Evolutionary conservation across 345 rosid genomes (phyloP), one percentile per base, ranked within the genome.

Genomic region (Eutrema japonicum): DNA sequence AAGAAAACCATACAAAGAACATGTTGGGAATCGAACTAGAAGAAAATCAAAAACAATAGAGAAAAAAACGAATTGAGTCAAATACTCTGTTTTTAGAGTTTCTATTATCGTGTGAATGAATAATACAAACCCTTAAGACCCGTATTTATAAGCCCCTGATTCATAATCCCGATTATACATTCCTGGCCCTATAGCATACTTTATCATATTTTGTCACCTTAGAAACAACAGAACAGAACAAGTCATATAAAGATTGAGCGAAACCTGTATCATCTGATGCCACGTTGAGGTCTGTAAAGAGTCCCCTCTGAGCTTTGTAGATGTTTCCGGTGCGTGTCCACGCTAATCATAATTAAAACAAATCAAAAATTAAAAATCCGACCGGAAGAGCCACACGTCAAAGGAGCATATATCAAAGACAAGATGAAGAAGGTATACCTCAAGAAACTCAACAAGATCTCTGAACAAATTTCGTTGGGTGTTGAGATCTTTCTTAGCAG

Each of bases 401-500:
- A 47, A 41, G 27, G 37, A 33, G 38, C 48, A 16, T 29, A 41
- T 8, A 66, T 49, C 42, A 56, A 5, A 6, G 52, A 55, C 49
- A 55, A 64, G 40, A 27, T 40, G 61, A 40, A 22, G 61, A 40
- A 22, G 6, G 4, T 35, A 16, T 77, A 71, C 80, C 96, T 90
- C 96, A 41, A 95, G 84, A 76, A 79, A 87, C 62, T 90, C 97
- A 68, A 87, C 64, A 26, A 95, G 77, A 77, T 92, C 97, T 85
- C 81, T 90, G 72, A 95, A 95, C 59, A 89, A 71, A 79, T 86
- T 90, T 11, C 99, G 79, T 80, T 95, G 99, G 74, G 70, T 87
- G 78, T 77, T 87, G 52, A 95, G 97, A 78, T 89, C 94, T 81
- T 92, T 92, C 89, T 95, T 95, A 33, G 86, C 83, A 27, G 97